These are phyloP conservation scores for Saturnispora diversa DNA, from an alignment of 805 yeast genomes.

Conservation along the genomic window DNA sequence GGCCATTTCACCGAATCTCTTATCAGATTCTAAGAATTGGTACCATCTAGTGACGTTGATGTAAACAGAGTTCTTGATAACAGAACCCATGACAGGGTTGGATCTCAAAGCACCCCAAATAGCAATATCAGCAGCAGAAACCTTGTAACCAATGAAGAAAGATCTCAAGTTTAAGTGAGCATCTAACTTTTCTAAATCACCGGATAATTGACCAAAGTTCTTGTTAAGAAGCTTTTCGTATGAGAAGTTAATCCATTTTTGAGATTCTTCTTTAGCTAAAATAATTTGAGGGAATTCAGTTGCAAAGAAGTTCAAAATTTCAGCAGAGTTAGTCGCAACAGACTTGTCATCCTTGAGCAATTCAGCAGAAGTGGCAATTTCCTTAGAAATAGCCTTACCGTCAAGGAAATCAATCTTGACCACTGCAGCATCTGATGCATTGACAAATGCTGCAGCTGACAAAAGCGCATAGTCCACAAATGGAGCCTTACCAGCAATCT, in stretches of 20 bases:
- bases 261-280: constrained; percentile 32
- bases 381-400: constrained; percentile 52
- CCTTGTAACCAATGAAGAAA: constrained; percentile 58
- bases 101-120: constrained; percentile 93
- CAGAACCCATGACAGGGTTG: constrained; percentile 87
- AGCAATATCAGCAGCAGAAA: constrained; percentile 73
- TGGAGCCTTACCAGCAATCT: constrained; percentile 82
- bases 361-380: constrained; percentile 34
- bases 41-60: constrained; percentile 92
- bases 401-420: constrained; percentile 62
- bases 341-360: constrained; percentile 38
- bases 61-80: constrained; percentile 76
- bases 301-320: constrained; percentile 43
- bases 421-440: constrained; percentile 41
- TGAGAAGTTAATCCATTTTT: constrained; percentile 62
- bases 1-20: constrained; percentile 60
- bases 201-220: constrained; percentile 81
- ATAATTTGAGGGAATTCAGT: constrained; percentile 43
- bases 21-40: constrained; percentile 59
- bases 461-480: constrained; percentile 70
- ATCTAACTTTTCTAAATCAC: constrained; percentile 72
- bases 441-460: constrained; percentile 70
- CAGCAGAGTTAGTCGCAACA: constrained; percentile 33
- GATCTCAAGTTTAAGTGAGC: constrained; percentile 79
- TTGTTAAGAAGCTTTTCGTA: constrained; percentile 61